Percentiles rank a stretch among this genome's conserved stretches.
phyloP scores from a whole-genome alignment of 1,139 yeast genomes.

The Pichia terricola region DNA sequence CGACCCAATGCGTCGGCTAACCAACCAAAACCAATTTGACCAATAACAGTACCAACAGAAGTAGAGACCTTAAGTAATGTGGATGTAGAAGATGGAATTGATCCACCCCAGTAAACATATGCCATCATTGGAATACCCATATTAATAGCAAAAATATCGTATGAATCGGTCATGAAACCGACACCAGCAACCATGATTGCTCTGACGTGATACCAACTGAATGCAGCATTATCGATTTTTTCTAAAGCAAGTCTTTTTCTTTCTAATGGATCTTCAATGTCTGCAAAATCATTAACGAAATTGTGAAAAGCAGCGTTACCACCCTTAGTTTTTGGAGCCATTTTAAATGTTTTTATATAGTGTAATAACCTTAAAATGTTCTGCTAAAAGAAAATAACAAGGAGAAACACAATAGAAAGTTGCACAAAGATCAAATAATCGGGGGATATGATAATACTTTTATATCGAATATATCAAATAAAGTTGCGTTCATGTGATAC shows the following conservation, averaged over 20 bases:
- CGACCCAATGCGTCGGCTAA: slow-evolving; percentile 83
- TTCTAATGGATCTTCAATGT: slow-evolving; percentile 78
- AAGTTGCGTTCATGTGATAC: too few species aligned
- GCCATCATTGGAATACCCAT: slow-evolving; percentile 68
- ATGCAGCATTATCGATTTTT: slow-evolving; percentile 74
- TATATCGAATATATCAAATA: background rate
- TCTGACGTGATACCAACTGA: slow-evolving; percentile 83
- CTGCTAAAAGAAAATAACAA: background rate
- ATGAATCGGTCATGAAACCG: slow-evolving; percentile 87
- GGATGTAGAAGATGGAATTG: slow-evolving; percentile 55
- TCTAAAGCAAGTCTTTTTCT: slow-evolving; percentile 85
- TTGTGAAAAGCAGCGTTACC: slow-evolving; percentile 91
- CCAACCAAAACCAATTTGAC: slow-evolving; percentile 81
- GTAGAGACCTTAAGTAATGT: slow-evolving; percentile 81
- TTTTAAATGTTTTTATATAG: background rate
- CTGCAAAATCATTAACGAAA: slow-evolving; percentile 72
- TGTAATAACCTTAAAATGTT: background rate
- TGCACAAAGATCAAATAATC: background rate
- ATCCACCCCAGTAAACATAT: slow-evolving; percentile 67
- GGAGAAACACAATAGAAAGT: background rate
- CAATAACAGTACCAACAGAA: slow-evolving; percentile 89
- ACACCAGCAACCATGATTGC: slow-evolving; percentile 89
- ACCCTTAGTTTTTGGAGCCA: slow-evolving; percentile 40
- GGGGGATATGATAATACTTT: background rate
- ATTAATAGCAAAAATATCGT: slow-evolving; percentile 84